These are phyloP conservation scores for Russula sp. DNA, from an alignment of 768 basidiomycete genomes.

Conservation along the genomic window DNA sequence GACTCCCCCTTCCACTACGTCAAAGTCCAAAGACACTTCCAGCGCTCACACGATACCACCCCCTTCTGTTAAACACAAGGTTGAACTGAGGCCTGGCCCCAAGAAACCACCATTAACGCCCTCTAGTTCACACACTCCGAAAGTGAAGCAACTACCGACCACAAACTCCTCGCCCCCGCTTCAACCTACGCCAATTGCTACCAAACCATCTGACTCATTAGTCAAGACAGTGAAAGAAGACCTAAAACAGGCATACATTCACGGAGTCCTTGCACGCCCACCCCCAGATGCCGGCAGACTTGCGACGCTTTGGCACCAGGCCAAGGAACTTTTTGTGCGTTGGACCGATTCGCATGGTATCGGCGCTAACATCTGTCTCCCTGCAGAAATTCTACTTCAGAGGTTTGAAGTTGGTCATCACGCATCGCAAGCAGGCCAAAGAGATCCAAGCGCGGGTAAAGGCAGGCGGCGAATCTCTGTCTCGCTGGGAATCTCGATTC, in stretches of 20 bases:
- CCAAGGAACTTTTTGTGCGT: conserved; percentile 42
- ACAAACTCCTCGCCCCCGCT: conserved; percentile 23
- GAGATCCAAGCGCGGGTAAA: conserved; percentile 51
- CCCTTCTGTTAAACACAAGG: conserved; percentile 36
- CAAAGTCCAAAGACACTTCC: conserved; percentile 25
- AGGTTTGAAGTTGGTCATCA: conserved; percentile 66
- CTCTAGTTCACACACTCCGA: conserved; percentile 25
- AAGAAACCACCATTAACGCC: conserved; percentile 39
- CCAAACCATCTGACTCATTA: conserved; percentile 25
- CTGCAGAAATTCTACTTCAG: conserved; percentile 74
- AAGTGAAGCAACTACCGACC: conserved; percentile 15
- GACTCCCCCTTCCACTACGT: conserved; percentile 28
- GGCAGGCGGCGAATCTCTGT: conserved; percentile 55
- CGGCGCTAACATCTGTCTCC: conserved; percentile 3
- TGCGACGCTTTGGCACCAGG: conserved; percentile 45
- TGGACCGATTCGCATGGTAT: not conserved
- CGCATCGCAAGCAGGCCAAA: conserved; percentile 49
- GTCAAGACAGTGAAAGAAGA: conserved; percentile 56
- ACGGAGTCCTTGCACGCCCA: conserved; percentile 63
- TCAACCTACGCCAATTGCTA: conserved; percentile 13
- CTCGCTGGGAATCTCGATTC: conserved; percentile 64
- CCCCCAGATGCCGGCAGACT: conserved; percentile 56
- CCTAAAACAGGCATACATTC: conserved; percentile 55
- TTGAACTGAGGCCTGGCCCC: conserved; percentile 62
- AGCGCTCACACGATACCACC: conserved; percentile 26